These are phyloP conservation scores for Chlamydomonas sp. DNA, from an alignment of 139 green algal genomes.

Conservation along the genomic window DNA sequence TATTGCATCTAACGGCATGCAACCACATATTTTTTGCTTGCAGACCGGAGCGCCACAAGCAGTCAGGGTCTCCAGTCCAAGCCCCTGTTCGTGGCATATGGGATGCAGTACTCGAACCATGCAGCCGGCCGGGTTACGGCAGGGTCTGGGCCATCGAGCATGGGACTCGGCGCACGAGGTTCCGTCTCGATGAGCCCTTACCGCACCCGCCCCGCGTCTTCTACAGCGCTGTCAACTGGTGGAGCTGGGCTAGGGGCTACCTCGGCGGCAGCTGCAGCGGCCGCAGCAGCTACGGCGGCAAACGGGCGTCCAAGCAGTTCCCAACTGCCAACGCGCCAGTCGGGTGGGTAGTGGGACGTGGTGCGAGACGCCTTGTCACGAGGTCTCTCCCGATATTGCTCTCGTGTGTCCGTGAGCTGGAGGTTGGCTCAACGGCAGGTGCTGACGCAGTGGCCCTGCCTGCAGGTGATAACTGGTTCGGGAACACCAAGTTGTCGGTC, in stretches of 20 bases:
- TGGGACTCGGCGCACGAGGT: background rate
- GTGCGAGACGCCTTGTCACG: too few species aligned
- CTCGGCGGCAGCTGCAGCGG: background rate
- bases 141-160: background rate
- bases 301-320: background rate
- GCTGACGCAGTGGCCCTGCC: background rate
- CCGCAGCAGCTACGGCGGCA: background rate
- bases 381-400: too few species aligned
- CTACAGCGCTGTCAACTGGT: background rate
- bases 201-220: conserved; percentile 20
- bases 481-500: conserved; percentile 27
- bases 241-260: background rate
- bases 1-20: too few species aligned
- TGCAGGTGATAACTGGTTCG: conserved; percentile 31
- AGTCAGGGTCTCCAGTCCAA: background rate
- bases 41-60: background rate
- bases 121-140: background rate
- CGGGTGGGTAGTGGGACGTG: background rate
- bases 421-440: too few species aligned
- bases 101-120: conserved; percentile 28
- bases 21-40: background rate
- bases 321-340: background rate
- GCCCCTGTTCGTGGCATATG: conserved; percentile 26
- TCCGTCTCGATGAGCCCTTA: conserved; percentile 19
- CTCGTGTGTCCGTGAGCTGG: background rate